Evolutionary conservation across 352 stramenopile species (phyloP).

Genomic region (Pythium myriotylum): DNA sequence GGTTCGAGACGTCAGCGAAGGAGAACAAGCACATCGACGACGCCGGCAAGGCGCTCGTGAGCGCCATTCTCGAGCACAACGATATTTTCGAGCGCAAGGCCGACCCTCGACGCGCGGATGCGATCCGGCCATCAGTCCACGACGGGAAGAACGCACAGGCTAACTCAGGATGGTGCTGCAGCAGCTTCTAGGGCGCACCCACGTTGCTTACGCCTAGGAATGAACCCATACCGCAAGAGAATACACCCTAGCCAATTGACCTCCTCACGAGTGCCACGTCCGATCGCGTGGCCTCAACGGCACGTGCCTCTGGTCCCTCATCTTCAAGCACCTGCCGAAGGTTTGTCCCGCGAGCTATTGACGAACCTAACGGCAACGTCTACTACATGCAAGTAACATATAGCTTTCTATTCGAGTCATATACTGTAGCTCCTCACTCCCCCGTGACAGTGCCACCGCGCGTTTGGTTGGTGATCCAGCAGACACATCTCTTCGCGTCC

Average conservation of each 20-base stretch:
- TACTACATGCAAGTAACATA: too few relatives aligned
- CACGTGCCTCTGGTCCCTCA: background rate
- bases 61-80: slow-evolving; percentile 73
- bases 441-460: slow-evolving; percentile 13
- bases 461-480: slow-evolving; percentile 22
- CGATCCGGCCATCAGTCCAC: slow-evolving; percentile 72
- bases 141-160: slow-evolving; percentile 39
- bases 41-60: slow-evolving; percentile 82
- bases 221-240: too few relatives aligned
- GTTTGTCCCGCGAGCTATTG: background rate
- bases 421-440: background rate
- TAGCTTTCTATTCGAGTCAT: slow-evolving; percentile 14
- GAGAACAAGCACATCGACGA: slow-evolving; percentile 93
- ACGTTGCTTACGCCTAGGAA: too few relatives aligned
- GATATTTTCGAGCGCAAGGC: slow-evolving; percentile 89
- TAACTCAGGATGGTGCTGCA: slow-evolving; percentile 83
- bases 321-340: background rate
- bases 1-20: slow-evolving; percentile 94
- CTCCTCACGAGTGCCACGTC: background rate
- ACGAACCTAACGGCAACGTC: background rate
- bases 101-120: slow-evolving; percentile 65
- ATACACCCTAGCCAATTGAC: too few relatives aligned
- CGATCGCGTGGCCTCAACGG: background rate
- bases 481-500: slow-evolving; percentile 20
- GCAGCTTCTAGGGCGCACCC: slow-evolving; percentile 59